A percentile compares a stretch with the other conserved stretches of the same genome.
Evolutionary conservation across 148 eudicot genomes (phyloP).

Genomic region (Limonium bicolor): DNA sequence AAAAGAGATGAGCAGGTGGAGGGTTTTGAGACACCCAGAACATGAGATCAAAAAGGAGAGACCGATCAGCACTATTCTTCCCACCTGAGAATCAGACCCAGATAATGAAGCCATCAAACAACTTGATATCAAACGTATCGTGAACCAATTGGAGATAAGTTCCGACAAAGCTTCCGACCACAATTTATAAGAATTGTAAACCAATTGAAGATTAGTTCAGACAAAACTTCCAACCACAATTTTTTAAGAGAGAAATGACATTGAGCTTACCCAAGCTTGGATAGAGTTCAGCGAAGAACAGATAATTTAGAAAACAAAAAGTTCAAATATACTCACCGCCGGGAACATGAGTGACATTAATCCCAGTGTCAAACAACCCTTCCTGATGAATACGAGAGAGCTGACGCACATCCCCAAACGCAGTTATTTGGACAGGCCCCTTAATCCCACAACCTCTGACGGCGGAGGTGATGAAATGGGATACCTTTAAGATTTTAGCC

Average conservation of each 20-base stretch:
- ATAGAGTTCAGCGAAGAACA: background rate
- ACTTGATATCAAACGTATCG: too few relatives aligned
- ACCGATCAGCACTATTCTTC: slow-evolving; percentile 78
- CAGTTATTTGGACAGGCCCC: slow-evolving; percentile 65
- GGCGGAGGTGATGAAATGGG: slow-evolving; percentile 46
- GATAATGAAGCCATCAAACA: too few relatives aligned
- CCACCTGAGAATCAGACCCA: slow-evolving; percentile 42
- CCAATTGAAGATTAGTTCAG: too few relatives aligned
- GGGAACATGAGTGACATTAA: slow-evolving; percentile 62
- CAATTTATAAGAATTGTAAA: too few relatives aligned
- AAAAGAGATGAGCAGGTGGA: slow-evolving; percentile 86
- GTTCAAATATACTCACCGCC: too few relatives aligned
- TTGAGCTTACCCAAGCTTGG: too few relatives aligned
- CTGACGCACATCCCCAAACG: slow-evolving; percentile 60
- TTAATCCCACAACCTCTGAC: slow-evolving; percentile 61
- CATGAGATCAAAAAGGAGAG: slow-evolving; percentile 78
- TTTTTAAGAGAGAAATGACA: too few relatives aligned
- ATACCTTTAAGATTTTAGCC: slow-evolving; percentile 35
- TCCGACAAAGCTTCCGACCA: too few relatives aligned
- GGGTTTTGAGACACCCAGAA: slow-evolving; percentile 90
- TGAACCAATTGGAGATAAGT: slow-evolving; percentile 4
- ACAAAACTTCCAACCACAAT: too few relatives aligned
- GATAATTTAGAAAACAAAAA: background rate
- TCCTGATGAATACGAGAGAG: slow-evolving; percentile 48
- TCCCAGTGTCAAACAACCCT: slow-evolving; percentile 54